phyloP scores from a whole-genome alignment of 768 basidiomycete species.

The Mycena filopes region DNA sequence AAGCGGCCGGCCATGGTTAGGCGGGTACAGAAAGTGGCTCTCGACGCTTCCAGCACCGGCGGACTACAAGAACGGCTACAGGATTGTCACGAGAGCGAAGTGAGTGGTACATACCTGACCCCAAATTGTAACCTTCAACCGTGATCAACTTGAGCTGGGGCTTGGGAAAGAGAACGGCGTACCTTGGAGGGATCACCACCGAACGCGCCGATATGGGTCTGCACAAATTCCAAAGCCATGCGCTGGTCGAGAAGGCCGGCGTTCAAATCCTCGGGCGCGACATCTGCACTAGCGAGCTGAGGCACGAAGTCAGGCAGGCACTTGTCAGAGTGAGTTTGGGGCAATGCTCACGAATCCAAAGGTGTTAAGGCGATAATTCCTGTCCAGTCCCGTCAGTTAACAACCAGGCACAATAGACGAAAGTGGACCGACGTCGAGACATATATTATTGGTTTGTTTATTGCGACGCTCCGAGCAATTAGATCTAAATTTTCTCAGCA shows the following conservation, averaged over 20 bases:
- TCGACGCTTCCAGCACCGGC: constrained; percentile 64
- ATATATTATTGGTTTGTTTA: constrained; percentile 64
- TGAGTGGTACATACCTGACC: constrained; percentile 60
- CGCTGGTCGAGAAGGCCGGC: constrained; percentile 71
- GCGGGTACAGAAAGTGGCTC: constrained; percentile 56
- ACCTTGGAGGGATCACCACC: constrained; percentile 72
- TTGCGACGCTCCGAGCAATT: constrained; percentile 56
- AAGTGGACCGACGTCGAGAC: constrained; percentile 55
- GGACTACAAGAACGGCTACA: constrained; percentile 45
- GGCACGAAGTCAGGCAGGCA: neutral
- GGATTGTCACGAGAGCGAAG: neutral
- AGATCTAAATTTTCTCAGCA: constrained; percentile 48
- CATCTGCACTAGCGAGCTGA: constrained; percentile 58
- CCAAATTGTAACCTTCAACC: constrained; percentile 62
- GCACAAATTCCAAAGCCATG: constrained; percentile 66
- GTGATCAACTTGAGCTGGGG: neutral
- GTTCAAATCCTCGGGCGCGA: constrained; percentile 63
- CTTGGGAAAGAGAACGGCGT: constrained; percentile 3
- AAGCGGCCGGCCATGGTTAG: constrained; percentile 42
- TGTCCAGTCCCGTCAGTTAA: constrained; percentile 32
- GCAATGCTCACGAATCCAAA: constrained; percentile 61
- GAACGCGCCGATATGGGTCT: constrained; percentile 73
- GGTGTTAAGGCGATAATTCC: constrained; percentile 68
- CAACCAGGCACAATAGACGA: neutral
- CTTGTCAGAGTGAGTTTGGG: neutral